Evolutionary conservation across 805 yeast genomes (phyloP).

Genomic region (Schizosaccharomyces osmophilus): DNA sequence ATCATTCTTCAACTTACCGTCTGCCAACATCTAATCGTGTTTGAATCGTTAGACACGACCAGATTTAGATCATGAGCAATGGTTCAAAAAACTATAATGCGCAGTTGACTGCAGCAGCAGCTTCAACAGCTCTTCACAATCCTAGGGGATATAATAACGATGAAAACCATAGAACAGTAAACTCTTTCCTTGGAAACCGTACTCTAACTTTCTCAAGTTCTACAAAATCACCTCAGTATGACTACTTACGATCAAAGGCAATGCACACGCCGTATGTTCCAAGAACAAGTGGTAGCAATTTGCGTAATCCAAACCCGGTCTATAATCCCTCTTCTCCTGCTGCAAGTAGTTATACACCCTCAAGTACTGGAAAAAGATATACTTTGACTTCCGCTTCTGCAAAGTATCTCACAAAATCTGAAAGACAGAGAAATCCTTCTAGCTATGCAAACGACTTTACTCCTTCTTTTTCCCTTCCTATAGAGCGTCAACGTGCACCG

Average conservation of each 20-base stretch:
- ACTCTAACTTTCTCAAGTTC: neutral
- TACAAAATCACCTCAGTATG: neutral
- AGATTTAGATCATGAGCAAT: neutral
- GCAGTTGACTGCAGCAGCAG: neutral
- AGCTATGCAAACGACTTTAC: neutral
- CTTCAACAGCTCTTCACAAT: neutral
- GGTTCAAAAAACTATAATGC: neutral
- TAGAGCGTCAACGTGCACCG: neutral
- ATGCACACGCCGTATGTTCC: no score
- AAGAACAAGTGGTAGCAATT: neutral
- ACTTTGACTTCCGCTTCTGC: neutral
- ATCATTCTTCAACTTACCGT: no score
- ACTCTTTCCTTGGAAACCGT: neutral
- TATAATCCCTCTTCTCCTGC: neutral
- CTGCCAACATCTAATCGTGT: no score
- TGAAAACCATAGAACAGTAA: neutral
- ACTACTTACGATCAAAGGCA: neutral
- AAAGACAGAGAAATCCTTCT: neutral
- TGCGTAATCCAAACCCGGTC: neutral
- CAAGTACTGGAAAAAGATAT: neutral
- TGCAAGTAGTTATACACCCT: neutral
- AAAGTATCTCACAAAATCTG: neutral
- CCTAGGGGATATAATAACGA: neutral
- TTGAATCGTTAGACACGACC: no score
- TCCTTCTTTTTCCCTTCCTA: neutral